Conservation (phyloP, 306 rosid genomes). For the Quercus parvula region DNA sequence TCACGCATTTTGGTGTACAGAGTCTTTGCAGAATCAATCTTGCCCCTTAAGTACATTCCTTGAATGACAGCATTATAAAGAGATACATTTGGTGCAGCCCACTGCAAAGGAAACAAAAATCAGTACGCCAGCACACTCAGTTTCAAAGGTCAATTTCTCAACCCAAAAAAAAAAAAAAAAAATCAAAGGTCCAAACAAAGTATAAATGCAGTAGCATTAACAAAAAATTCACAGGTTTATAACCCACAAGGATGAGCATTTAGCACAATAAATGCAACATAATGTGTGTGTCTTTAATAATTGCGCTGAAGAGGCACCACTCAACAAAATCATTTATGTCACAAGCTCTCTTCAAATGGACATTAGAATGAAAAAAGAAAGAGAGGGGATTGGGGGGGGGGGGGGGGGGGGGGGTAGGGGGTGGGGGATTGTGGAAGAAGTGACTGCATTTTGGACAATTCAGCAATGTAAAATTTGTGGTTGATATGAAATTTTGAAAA, state of each 20-base stretch:
- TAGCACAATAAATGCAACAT: no score
- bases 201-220: neutral
- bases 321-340: neutral
- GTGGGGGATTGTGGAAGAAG: no score
- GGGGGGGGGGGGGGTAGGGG: no score
- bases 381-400: fast-evolving
- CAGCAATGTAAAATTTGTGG: neutral
- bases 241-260: neutral
- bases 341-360: neutral
- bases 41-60: slow-evolving; percentile 72
- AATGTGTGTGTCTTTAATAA: no score
- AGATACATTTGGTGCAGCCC: slow-evolving; percentile 42
- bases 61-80: slow-evolving; percentile 76
- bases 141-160: neutral
- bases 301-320: neutral
- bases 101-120: slow-evolving; percentile 38
- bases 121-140: neutral
- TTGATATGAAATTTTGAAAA: no score
- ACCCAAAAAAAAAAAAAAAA: no score
- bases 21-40: slow-evolving; percentile 53
- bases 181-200: neutral
- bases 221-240: neutral
- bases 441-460: neutral
- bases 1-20: slow-evolving; percentile 57
- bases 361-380: neutral